phyloP scores from a whole-genome alignment of 306 rosid species.

The Citrullus amarus region DNA sequence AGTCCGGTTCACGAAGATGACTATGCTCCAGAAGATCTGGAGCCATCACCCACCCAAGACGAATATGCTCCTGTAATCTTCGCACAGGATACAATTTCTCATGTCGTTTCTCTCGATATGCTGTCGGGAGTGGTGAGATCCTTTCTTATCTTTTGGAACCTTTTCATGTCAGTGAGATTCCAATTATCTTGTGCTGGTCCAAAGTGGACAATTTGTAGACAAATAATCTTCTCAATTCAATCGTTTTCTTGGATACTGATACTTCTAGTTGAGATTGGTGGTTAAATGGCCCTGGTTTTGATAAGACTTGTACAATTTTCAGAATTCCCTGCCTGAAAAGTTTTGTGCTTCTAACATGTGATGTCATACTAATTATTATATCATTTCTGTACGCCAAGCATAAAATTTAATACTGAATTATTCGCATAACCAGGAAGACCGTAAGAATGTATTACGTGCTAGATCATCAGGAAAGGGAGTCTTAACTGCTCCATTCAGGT shows the following conservation, averaged over 20 bases:
- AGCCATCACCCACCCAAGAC: slow-evolving; percentile 60
- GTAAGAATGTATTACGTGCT: slow-evolving; percentile 73
- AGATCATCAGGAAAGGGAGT: slow-evolving; percentile 94
- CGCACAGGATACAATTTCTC: slow-evolving; percentile 89
- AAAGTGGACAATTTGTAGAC: background rate
- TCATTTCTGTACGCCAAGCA: background rate
- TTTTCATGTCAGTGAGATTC: background rate
- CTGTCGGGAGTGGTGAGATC: slow-evolving; percentile 68
- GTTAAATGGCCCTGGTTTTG: background rate
- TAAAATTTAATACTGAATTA: background rate
- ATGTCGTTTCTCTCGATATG: slow-evolving; percentile 79
- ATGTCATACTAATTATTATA: background rate
- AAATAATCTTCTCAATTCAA: background rate
- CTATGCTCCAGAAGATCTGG: slow-evolving; percentile 54
- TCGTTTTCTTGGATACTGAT: background rate
- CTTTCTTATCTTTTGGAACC: slow-evolving; percentile 11
- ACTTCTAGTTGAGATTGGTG: background rate
- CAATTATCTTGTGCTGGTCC: slow-evolving; percentile 4
- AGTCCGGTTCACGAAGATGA: slow-evolving; percentile 68
- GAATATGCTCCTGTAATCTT: slow-evolving; percentile 99
- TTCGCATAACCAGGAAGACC: slow-evolving; percentile 57
- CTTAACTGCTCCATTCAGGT: slow-evolving; percentile 80
- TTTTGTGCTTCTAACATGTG: background rate
- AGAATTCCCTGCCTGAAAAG: background rate
- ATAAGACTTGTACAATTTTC: background rate